Percentiles rank a stretch among this genome's conserved stretches.
Conservation (phyloP, 208 protist species). For the Leptomonas pyrrhocoris region DNA sequence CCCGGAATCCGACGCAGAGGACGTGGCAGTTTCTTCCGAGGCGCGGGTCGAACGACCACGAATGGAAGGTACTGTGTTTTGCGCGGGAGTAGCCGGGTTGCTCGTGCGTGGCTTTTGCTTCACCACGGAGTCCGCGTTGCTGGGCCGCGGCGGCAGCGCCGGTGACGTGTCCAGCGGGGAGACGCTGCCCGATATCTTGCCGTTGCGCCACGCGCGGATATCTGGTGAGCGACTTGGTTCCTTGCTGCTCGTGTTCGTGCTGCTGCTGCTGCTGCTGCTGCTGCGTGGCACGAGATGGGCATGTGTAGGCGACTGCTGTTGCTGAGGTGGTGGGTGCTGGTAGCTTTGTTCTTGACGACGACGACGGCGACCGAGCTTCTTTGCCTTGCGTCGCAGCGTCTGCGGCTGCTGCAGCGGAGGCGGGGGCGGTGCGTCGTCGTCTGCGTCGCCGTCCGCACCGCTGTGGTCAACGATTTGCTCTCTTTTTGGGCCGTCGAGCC, state of each 20-base stretch:
- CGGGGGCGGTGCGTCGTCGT: too few relatives aligned
- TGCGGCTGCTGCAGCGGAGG: background rate
- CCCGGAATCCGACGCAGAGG: background rate
- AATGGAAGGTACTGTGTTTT: constrained; percentile 20
- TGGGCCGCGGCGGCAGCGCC: constrained; percentile 11
- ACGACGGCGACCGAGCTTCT: constrained; percentile 26
- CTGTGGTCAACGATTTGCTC: background rate
- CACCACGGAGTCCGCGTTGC: background rate
- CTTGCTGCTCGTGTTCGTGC: background rate
- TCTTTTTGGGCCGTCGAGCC: background rate
- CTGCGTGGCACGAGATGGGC: too few relatives aligned
- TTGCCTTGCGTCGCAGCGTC: constrained; percentile 17
- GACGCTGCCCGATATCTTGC: constrained; percentile 1
- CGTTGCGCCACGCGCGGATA: constrained; percentile 6
- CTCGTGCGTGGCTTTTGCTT: constrained; percentile 1
- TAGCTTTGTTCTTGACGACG: constrained; percentile 20
- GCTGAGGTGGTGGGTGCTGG: constrained; percentile 3
- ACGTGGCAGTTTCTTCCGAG: background rate
- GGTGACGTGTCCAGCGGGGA: constrained; percentile 17
- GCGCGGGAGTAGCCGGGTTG: background rate
- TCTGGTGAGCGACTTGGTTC: constrained; percentile 18
- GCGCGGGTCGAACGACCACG: background rate
- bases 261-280: constrained; percentile 7
- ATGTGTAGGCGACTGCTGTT: too few relatives aligned
- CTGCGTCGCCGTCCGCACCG: too few relatives aligned